Evolutionary conservation across 2,329 filamentous ascomycete genomes (phyloP).

Genomic region (Amauroascus niger): DNA sequence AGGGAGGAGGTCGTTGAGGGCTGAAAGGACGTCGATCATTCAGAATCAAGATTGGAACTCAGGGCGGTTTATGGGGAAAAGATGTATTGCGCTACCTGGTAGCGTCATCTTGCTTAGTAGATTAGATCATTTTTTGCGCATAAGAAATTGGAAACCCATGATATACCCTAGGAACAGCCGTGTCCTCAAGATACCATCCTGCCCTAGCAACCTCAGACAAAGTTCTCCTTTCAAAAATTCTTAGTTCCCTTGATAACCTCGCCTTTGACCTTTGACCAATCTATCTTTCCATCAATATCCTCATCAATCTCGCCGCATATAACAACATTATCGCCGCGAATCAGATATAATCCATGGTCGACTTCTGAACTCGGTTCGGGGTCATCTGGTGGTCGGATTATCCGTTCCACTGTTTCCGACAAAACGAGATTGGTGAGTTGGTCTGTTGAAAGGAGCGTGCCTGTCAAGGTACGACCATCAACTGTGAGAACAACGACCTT

Average conservation of each 20-base stretch:
- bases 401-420: conserved; percentile 71
- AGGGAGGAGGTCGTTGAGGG: no score
- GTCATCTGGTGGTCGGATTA: conserved; percentile 79
- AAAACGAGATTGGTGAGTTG: conserved; percentile 89
- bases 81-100: no score
- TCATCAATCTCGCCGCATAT: conserved; percentile 85
- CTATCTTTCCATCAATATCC: conserved; percentile 75
- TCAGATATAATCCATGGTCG: conserved; percentile 77
- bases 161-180: background rate
- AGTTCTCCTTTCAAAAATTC: conserved; percentile 45
- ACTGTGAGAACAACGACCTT: conserved; percentile 86
- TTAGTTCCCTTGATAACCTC: conserved; percentile 76
- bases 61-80: no score
- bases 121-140: no score
- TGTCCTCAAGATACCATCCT: background rate
- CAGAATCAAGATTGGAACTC: no score
- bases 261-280: conserved; percentile 85
- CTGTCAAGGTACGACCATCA: conserved; percentile 78
- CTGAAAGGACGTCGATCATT: no score
- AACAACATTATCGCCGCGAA: conserved; percentile 90
- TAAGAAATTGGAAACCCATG: no score
- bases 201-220: background rate
- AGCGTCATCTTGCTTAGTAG: no score
- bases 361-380: conserved; percentile 70
- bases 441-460: conserved; percentile 76